Conservation (phyloP, 805 yeast genomes). For the Kockiozyma suomiensis region DNA sequence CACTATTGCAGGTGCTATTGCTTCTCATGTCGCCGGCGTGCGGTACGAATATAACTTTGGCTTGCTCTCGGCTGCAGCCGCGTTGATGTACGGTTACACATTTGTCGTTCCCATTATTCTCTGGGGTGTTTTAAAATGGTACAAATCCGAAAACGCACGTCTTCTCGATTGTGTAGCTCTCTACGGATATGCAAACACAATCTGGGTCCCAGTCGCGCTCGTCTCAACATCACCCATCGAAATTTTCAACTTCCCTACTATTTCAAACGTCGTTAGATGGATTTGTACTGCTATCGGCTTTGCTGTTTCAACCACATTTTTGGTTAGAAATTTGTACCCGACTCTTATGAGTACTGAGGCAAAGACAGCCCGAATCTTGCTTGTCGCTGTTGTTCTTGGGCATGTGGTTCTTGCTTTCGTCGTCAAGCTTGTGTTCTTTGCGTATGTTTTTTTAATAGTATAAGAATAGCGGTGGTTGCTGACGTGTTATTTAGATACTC, state of each 20-base stretch:
- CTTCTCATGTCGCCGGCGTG: slow-evolving; percentile 49
- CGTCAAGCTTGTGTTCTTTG: slow-evolving; percentile 69
- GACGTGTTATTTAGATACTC: slow-evolving; percentile 10
- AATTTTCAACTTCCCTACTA: slow-evolving; percentile 45
- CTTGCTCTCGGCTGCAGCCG: slow-evolving; percentile 66
- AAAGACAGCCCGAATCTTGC: slow-evolving; percentile 42
- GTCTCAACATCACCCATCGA: slow-evolving; percentile 38
- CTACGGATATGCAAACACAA: slow-evolving; percentile 80
- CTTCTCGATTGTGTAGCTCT: slow-evolving; percentile 67
- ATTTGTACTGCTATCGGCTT: slow-evolving; percentile 62
- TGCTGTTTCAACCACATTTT: slow-evolving; percentile 58
- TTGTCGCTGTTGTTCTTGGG: slow-evolving; percentile 49
- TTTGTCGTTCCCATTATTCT: slow-evolving; percentile 60
- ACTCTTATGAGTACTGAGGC: slow-evolving; percentile 47
- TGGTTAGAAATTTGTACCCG: slow-evolving; percentile 50
- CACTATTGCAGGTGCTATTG: slow-evolving; percentile 66
- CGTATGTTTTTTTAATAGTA: slow-evolving; percentile 8
- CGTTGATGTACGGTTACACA: slow-evolving; percentile 76
- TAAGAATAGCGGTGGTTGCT: background rate
- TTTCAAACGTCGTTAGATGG: slow-evolving; percentile 60
- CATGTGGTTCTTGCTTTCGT: slow-evolving; percentile 64
- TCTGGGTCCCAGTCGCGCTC: slow-evolving; percentile 81
- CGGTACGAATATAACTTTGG: slow-evolving; percentile 63
- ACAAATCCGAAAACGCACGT: slow-evolving; percentile 54
- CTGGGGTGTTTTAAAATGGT: slow-evolving; percentile 56